Evolutionary conservation across 371 early-diverging fungal genomes (phyloP).

Genomic region (Mucor irregularis): DNA sequence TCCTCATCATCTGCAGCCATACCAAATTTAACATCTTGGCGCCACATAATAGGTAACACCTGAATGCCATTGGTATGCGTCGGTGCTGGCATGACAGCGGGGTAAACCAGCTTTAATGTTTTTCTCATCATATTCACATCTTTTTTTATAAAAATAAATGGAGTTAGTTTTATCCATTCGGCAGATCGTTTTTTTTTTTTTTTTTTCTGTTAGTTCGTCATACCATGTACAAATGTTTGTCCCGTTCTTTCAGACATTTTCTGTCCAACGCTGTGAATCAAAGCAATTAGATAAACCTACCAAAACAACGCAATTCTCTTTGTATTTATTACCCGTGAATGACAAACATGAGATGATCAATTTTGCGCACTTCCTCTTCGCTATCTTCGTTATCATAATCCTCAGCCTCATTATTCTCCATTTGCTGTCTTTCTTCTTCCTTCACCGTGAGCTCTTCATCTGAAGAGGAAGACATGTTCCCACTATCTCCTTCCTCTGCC

Average conservation of each 20-base stretch:
- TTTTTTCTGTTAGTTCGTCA: background rate
- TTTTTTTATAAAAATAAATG: constrained; percentile 11
- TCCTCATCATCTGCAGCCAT: constrained; percentile 55
- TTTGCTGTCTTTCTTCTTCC: constrained; percentile 32
- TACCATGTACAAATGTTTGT: constrained; percentile 75
- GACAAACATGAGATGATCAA: constrained; percentile 78
- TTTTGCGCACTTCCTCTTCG: constrained; percentile 61
- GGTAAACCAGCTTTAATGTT: constrained; percentile 59
- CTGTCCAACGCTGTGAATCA: constrained; percentile 65
- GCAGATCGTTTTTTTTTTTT: background rate
- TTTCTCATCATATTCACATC: constrained; percentile 74
- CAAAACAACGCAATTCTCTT: background rate
- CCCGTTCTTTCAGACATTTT: constrained; percentile 75
- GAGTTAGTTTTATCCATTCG: background rate
- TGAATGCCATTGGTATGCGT: constrained; percentile 64
- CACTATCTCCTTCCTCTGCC: constrained; percentile 26
- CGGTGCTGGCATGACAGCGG: constrained; percentile 25
- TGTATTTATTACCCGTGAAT: constrained; percentile 67
- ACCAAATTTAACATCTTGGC: constrained; percentile 76
- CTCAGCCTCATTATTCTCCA: constrained; percentile 35
- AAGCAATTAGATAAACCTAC: background rate
- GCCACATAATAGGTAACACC: constrained; percentile 83
- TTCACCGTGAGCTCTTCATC: constrained; percentile 12
- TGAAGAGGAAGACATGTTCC: background rate
- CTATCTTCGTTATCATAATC: constrained; percentile 56